Evolutionary conservation across 805 yeast genomes (phyloP).

Genomic region (Candida maris): DNA sequence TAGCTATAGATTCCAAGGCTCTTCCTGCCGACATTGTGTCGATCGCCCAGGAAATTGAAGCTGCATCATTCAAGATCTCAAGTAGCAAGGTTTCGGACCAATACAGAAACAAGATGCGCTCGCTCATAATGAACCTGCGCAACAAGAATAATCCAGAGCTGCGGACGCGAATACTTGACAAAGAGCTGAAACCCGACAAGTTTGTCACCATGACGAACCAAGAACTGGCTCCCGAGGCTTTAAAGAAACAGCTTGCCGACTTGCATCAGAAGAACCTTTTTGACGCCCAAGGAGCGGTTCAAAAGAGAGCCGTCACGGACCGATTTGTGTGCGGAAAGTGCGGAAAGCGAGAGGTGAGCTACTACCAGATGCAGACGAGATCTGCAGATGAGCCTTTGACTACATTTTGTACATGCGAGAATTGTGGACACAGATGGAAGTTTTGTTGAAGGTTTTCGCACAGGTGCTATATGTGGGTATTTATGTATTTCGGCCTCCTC

Average conservation of each 20-base stretch:
- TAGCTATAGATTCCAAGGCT: conserved; percentile 71
- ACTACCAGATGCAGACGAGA: conserved; percentile 96
- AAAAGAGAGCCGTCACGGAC: conserved; percentile 93
- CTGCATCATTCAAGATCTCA: conserved; percentile 60
- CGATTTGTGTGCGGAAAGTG: conserved; percentile 97
- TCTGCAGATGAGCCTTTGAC: conserved; percentile 99
- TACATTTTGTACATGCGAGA: conserved; percentile 96
- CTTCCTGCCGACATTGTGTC: conserved; percentile 51
- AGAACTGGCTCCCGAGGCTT: conserved; percentile 91
- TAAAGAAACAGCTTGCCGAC: conserved; percentile 80
- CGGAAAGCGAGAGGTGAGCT: conserved; percentile 94
- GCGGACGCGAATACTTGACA: conserved; percentile 60
- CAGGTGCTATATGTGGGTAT: no score
- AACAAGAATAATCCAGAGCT: conserved; percentile 87
- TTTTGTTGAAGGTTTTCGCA: conserved; percentile 66
- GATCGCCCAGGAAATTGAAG: conserved; percentile 69
- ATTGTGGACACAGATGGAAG: conserved; percentile 98
- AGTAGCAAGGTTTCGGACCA: conserved; percentile 52
- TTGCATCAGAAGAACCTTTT: conserved; percentile 85
- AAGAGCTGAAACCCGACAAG: conserved; percentile 61
- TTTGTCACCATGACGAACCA: conserved; percentile 84
- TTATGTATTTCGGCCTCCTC: no score
- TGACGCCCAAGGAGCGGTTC: conserved; percentile 97
- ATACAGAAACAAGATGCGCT: conserved; percentile 80
- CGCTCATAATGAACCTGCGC: conserved; percentile 80